phyloP scores from a whole-genome alignment of 257 asterid species.

The Asclepias syriaca region DNA sequence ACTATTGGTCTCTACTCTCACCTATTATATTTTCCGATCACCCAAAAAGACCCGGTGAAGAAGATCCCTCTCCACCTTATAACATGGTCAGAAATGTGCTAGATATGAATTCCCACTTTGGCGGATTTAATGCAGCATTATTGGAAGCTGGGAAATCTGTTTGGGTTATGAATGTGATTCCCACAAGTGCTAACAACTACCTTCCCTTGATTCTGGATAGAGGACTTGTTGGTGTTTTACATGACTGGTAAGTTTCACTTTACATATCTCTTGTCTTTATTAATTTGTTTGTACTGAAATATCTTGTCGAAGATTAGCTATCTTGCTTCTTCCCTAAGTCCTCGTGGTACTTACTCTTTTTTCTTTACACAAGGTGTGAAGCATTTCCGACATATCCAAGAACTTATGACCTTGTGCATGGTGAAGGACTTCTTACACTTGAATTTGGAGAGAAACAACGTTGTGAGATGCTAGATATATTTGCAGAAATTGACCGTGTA shows the following conservation, averaged over 20 bases:
- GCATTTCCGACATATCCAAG: constrained; percentile 97
- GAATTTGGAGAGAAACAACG: constrained; percentile 70
- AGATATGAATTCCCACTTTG: constrained; percentile 94
- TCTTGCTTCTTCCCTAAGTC: constrained; percentile 5
- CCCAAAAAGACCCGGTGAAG: constrained; percentile 98
- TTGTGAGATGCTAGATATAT: constrained; percentile 70
- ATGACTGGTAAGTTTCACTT: constrained; percentile 63
- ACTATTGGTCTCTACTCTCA: constrained; percentile 94
- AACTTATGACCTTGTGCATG: constrained; percentile 95
- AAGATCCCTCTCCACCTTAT: constrained; percentile 98
- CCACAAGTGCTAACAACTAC: constrained; percentile 63
- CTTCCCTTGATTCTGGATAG: constrained; percentile 84
- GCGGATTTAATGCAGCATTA: constrained; percentile 87
- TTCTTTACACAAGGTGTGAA: constrained; percentile 65
- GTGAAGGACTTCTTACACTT: constrained; percentile 81
- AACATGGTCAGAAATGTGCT: constrained; percentile 98
- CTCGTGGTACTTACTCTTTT: constrained; percentile 8
- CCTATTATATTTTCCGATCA: constrained; percentile 96
- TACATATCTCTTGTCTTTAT: background rate
- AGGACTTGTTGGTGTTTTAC: constrained; percentile 81
- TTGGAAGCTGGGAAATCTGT: constrained; percentile 74
- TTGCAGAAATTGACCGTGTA: constrained; percentile 86
- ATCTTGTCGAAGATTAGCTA: background rate
- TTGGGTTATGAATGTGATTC: constrained; percentile 98
- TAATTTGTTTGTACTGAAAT: too few relatives aligned